These are phyloP conservation scores for Cyberlindnera lachancei DNA, from an alignment of 805 yeast genomes.

Conservation along the genomic window DNA sequence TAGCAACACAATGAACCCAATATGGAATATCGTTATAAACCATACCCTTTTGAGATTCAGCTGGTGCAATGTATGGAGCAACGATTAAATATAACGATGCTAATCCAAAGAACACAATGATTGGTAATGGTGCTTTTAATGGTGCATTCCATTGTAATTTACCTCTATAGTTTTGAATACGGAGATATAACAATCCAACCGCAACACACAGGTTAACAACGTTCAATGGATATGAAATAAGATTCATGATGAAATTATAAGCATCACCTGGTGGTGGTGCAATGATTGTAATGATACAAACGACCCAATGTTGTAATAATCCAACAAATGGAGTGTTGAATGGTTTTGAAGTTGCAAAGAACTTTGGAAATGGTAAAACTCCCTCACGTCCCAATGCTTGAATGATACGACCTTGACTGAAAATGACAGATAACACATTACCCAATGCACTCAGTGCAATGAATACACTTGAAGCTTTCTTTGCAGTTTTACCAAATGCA, in stretches of 20 bases:
- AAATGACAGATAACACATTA: slow-evolving; percentile 72
- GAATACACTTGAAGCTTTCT: slow-evolving; percentile 67
- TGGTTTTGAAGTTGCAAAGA: slow-evolving; percentile 67
- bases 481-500: slow-evolving; percentile 64
- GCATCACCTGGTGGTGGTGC: slow-evolving; percentile 90
- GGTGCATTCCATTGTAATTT: slow-evolving; percentile 61
- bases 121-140: slow-evolving; percentile 56
- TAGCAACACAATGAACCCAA: slow-evolving; percentile 75
- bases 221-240: slow-evolving; percentile 76
- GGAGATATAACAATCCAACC: slow-evolving; percentile 51
- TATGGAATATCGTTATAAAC: slow-evolving; percentile 70
- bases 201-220: slow-evolving; percentile 64
- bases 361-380: slow-evolving; percentile 61
- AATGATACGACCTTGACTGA: slow-evolving; percentile 74
- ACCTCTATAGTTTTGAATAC: slow-evolving; percentile 45
- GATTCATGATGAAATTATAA: slow-evolving; percentile 69
- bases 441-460: slow-evolving; percentile 80
- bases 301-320: slow-evolving; percentile 67
- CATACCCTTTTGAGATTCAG: slow-evolving; percentile 40
- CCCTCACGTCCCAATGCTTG: slow-evolving; percentile 83
- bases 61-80: slow-evolving; percentile 78
- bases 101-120: slow-evolving; percentile 54
- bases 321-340: slow-evolving; percentile 71
- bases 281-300: slow-evolving; percentile 63
- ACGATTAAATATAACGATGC: slow-evolving; percentile 60